These are phyloP conservation scores for Xylaria castorea DNA, from an alignment of 495 filamentous ascomycete genomes.

Conservation along the genomic window DNA sequence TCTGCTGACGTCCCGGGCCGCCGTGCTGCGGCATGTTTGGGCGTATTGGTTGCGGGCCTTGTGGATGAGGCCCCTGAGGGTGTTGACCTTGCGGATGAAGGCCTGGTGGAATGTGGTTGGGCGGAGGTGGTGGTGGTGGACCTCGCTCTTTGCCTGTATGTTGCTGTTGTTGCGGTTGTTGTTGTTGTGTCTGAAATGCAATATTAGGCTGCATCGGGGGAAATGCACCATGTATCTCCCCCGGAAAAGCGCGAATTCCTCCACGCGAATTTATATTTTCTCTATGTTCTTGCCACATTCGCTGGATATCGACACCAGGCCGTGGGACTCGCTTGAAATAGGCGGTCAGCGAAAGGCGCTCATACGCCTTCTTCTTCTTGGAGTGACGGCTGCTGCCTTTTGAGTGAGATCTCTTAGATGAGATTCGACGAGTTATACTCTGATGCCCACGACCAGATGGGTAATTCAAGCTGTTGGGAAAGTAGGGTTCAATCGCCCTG, in stretches of 20 bases:
- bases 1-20: not conserved
- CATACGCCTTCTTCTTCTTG: conserved; percentile 29
- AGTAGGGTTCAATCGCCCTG: conserved; percentile 24
- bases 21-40: not conserved
- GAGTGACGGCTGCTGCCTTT: conserved; percentile 20
- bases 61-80: not conserved
- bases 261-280: not conserved
- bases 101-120: not conserved
- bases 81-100: not conserved
- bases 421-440: conserved; percentile 6
- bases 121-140: not conserved
- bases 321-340: conserved; percentile 47
- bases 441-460: not conserved
- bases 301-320: conserved; percentile 35
- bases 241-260: not conserved
- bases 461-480: not conserved
- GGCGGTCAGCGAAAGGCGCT: conserved; percentile 44
- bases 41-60: not conserved
- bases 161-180: not conserved
- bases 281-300: conserved; percentile 34
- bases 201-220: conserved; percentile 12
- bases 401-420: conserved; percentile 20
- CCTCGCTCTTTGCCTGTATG: not conserved
- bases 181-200: conserved; percentile 9
- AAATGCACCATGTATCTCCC: not conserved